These are phyloP conservation scores for Calocera cornea DNA, from an alignment of 768 basidiomycete species.

Conservation along the genomic window DNA sequence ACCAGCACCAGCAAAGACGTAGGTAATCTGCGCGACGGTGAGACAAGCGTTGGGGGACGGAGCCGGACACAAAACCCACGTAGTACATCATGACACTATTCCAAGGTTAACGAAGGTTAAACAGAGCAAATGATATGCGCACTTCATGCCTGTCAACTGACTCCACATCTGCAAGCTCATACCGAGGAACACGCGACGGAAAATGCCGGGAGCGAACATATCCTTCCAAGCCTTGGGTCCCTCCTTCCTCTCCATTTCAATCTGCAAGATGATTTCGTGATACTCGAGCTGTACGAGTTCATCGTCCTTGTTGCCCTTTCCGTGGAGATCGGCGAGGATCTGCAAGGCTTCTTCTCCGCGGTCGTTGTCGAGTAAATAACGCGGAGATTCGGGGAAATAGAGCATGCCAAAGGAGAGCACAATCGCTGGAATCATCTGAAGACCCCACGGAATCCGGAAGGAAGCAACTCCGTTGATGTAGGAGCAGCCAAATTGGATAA, in stretches of 20 bases:
- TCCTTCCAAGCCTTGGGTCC: slow-evolving; percentile 60
- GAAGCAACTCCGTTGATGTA: slow-evolving; percentile 56
- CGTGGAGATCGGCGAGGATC: slow-evolving; percentile 64
- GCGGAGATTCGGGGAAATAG: slow-evolving; percentile 34
- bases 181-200: slow-evolving; percentile 59
- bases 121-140: no score
- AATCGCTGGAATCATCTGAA: slow-evolving; percentile 63
- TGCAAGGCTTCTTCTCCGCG: slow-evolving; percentile 51
- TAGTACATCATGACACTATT: slow-evolving; percentile 3
- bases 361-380: slow-evolving; percentile 54
- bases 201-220: slow-evolving; percentile 48
- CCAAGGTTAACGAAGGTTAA: slow-evolving; percentile 51
- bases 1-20: slow-evolving; percentile 66
- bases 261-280: slow-evolving; percentile 47
- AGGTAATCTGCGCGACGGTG: slow-evolving; percentile 29
- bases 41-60: no score
- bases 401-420: slow-evolving; percentile 53
- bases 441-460: slow-evolving; percentile 68
- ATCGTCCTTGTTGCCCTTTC: slow-evolving; percentile 41
- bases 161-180: slow-evolving; percentile 68
- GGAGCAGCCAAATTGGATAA: slow-evolving; percentile 41
- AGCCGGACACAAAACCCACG: no score
- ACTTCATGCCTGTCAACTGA: slow-evolving; percentile 27
- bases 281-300: slow-evolving; percentile 57
- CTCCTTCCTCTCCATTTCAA: slow-evolving; percentile 46